Conservation (phyloP, 805 yeast species). For the Yamadazyma endophytica region DNA sequence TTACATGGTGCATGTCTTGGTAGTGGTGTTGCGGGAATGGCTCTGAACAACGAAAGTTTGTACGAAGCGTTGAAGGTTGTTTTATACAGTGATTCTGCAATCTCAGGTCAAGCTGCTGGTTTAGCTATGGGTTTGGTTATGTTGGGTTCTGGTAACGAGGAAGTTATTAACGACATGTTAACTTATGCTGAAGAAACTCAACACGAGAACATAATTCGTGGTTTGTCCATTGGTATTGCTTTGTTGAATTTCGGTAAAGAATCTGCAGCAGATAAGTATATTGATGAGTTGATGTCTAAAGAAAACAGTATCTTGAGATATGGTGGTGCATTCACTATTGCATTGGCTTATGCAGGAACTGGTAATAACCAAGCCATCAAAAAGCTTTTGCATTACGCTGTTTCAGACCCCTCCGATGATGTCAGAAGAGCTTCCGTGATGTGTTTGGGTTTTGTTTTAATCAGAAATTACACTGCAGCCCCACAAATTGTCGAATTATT, state of each 20-base stretch:
- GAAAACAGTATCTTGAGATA: slow-evolving; percentile 85
- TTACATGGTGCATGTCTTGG: slow-evolving; percentile 96
- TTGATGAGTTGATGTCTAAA: slow-evolving; percentile 62
- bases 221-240: slow-evolving; percentile 88
- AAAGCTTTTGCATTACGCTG: slow-evolving; percentile 85
- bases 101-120: slow-evolving; percentile 95
- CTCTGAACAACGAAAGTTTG: slow-evolving; percentile 65
- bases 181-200: slow-evolving; percentile 92
- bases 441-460: slow-evolving; percentile 83
- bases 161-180: slow-evolving; percentile 73
- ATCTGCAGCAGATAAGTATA: slow-evolving; percentile 67
- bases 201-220: slow-evolving; percentile 92
- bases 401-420: slow-evolving; percentile 92
- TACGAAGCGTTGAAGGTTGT: slow-evolving; percentile 83
- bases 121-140: slow-evolving; percentile 92
- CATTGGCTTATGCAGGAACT: slow-evolving; percentile 95
- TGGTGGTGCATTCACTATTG: slow-evolving; percentile 93
- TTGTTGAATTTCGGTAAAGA: slow-evolving; percentile 82
- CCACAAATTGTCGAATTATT: slow-evolving; percentile 93
- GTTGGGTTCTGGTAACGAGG: slow-evolving; percentile 82
- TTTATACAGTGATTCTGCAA: slow-evolving; percentile 84
- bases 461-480: slow-evolving; percentile 87
- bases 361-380: slow-evolving; percentile 86
- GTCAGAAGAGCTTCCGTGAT: slow-evolving; percentile 96
- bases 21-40: slow-evolving; percentile 96